Conservation (phyloP, 1,139 yeast species). For the Suhomyces bribrorum region DNA sequence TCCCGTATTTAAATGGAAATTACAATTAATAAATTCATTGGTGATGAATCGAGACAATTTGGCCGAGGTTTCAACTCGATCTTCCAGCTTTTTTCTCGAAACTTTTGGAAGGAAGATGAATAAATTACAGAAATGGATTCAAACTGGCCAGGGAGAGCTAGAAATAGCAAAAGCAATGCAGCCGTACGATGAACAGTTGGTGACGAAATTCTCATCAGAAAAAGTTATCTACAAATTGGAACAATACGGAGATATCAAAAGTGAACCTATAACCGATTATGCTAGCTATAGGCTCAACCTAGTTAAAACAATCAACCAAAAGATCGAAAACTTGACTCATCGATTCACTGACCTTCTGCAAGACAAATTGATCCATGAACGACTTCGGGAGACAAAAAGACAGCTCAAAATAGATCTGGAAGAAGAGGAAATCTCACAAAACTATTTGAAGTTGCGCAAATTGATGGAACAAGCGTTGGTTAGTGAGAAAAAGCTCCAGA, state of each 20-base stretch:
- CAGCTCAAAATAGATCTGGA: slow-evolving; percentile 53
- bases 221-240: slow-evolving; percentile 27
- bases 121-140: slow-evolving; percentile 28
- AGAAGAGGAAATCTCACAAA: slow-evolving; percentile 49
- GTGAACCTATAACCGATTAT: slow-evolving; percentile 2
- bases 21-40: slow-evolving; percentile 32
- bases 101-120: slow-evolving; percentile 34
- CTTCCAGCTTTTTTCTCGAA: slow-evolving; percentile 24
- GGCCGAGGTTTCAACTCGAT: slow-evolving; percentile 15
- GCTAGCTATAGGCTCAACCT: slow-evolving; percentile 1
- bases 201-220: slow-evolving; percentile 26
- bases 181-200: slow-evolving; percentile 25
- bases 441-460: slow-evolving; percentile 48
- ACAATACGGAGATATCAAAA: slow-evolving; percentile 12
- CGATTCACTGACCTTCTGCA: slow-evolving; percentile 4
- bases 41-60: slow-evolving; percentile 32
- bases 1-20: slow-evolving; percentile 35
- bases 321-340: slow-evolving; percentile 2
- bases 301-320: slow-evolving; percentile 5
- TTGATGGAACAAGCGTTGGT: slow-evolving; percentile 51
- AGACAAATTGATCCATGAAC: slow-evolving; percentile 13
- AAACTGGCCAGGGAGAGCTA: slow-evolving; percentile 16
- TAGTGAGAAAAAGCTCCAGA: slow-evolving; percentile 48
- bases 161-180: slow-evolving; percentile 16
- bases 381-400: slow-evolving; percentile 48